Evolutionary conservation across 2,329 filamentous ascomycete species (phyloP).

Genomic region (Cytospora leucostoma): DNA sequence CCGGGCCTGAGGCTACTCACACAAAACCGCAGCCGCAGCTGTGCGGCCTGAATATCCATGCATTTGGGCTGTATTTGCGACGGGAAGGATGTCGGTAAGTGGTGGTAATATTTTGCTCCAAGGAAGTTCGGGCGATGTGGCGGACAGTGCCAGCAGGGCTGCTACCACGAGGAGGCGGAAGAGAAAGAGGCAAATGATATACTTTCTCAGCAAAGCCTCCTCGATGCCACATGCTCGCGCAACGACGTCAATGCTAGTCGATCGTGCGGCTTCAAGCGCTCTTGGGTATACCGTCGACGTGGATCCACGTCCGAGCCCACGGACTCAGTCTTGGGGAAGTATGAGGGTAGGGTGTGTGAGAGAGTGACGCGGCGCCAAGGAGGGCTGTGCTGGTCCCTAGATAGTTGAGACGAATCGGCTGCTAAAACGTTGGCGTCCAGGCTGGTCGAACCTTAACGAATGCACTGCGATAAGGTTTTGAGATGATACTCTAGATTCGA

Average conservation of each 20-base stretch:
- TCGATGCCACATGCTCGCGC: conserved; percentile 5
- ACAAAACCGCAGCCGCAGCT: conserved; percentile 21
- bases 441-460: conserved; percentile 8
- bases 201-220: background rate
- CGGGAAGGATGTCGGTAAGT: background rate
- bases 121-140: background rate
- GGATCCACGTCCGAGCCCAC: background rate
- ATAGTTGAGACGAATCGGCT: conserved; percentile 14
- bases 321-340: conserved; percentile 20
- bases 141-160: background rate
- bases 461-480: conserved; percentile 2
- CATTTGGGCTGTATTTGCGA: conserved; percentile 12
- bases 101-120: background rate
- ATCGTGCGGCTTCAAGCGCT: conserved; percentile 2
- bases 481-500: background rate
- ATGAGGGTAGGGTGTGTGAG: conserved; percentile 4
- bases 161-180: background rate
- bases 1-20: conserved; percentile 15
- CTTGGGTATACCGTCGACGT: background rate
- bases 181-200: background rate
- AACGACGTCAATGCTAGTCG: background rate
- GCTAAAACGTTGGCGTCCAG: conserved; percentile 16
- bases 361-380: conserved; percentile 19
- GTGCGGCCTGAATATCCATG: conserved; percentile 3
- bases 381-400: conserved; percentile 11